phyloP scores from a whole-genome alignment of 2,329 filamentous ascomycete genomes.

The Cordyceps fumosorosea region DNA sequence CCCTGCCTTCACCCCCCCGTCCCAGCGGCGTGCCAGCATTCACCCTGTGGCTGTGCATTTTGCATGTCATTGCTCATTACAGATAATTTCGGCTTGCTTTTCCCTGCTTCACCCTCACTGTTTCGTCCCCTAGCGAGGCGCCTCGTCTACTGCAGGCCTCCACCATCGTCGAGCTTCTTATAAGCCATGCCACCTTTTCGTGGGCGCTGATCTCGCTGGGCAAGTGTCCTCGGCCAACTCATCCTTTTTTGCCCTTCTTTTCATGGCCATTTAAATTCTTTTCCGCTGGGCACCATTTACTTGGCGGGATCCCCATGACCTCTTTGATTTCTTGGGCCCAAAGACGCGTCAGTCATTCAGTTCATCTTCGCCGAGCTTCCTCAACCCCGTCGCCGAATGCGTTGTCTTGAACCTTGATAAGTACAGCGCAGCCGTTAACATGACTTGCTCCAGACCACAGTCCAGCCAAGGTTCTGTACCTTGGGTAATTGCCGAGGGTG shows the following conservation, averaged over 20 bases:
- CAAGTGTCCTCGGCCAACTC: neutral
- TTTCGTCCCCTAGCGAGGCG: neutral
- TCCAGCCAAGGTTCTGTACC: neutral
- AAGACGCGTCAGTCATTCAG: neutral
- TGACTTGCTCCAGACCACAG: neutral
- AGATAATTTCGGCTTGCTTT: neutral
- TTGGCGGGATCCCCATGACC: neutral
- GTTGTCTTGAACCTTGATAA: neutral
- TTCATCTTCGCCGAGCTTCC: neutral
- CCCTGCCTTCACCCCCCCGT: neutral
- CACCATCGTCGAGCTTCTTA: neutral
- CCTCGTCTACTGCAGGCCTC: neutral
- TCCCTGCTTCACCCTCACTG: neutral
- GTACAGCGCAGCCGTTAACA: neutral
- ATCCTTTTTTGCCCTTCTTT: neutral
- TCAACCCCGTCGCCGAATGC: neutral
- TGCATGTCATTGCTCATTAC: neutral
- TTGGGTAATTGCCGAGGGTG: slow-evolving; percentile 20
- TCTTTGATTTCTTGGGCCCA: neutral
- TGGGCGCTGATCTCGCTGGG: neutral
- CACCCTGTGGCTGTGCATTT: neutral
- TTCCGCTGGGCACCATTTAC: neutral
- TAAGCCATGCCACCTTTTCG: neutral
- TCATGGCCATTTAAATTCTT: neutral
- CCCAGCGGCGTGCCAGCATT: neutral